Evolutionary conservation across 1,139 yeast genomes (phyloP).

Genomic region (Taphrina pruni): DNA sequence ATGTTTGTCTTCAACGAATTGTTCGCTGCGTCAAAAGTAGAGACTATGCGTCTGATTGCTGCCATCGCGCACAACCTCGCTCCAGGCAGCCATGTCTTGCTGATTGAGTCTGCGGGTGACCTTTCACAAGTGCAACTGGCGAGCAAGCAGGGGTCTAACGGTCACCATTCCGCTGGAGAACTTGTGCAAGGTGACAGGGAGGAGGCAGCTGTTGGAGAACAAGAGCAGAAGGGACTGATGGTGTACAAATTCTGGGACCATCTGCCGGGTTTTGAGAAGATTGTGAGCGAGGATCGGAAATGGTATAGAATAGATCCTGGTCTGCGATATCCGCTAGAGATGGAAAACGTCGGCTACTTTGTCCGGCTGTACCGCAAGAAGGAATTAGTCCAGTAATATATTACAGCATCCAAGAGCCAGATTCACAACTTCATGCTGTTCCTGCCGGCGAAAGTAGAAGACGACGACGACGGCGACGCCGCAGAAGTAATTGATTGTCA

Average conservation of each 20-base stretch:
- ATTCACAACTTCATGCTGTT: background rate
- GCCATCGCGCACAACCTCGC: constrained; percentile 19
- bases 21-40: constrained; percentile 30
- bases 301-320: constrained; percentile 27
- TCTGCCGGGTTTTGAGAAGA: constrained; percentile 24
- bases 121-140: constrained; percentile 33
- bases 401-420: background rate
- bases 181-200: background rate
- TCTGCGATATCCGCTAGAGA: constrained; percentile 27
- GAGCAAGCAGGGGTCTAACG: background rate
- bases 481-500: constrained; percentile 2
- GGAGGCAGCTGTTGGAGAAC: background rate
- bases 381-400: background rate
- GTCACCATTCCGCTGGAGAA: background rate
- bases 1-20: constrained; percentile 40
- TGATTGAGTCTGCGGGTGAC: constrained; percentile 39
- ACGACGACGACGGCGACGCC: background rate
- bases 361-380: constrained; percentile 32
- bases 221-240: constrained; percentile 22
- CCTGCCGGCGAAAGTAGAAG: no score
- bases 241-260: constrained; percentile 38
- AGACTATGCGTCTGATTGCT: constrained; percentile 29
- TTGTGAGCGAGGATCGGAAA: constrained; percentile 29
- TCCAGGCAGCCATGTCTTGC: constrained; percentile 31
- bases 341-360: constrained; percentile 41